phyloP scores from a whole-genome alignment of 371 early-diverging fungal species.

The Mortierella sp. region DNA sequence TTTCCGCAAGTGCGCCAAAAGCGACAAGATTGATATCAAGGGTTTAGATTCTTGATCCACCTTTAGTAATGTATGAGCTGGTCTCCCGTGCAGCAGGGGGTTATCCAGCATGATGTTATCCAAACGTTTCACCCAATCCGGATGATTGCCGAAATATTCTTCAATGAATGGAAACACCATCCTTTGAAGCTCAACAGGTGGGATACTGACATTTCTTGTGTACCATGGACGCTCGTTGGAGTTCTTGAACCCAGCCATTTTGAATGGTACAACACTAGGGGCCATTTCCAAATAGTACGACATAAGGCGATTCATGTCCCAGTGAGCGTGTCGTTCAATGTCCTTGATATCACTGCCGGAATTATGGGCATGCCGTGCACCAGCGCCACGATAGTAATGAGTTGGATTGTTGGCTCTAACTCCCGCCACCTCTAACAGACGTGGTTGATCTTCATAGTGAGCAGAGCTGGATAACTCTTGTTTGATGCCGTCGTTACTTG shows the following conservation, averaged over 20 bases:
- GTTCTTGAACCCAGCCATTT: slow-evolving; percentile 10
- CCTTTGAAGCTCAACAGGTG: slow-evolving; percentile 16
- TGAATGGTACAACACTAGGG: not conserved
- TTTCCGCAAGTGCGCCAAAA: slow-evolving; percentile 16
- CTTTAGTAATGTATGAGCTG: no score
- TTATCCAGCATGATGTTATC: slow-evolving; percentile 16
- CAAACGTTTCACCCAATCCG: slow-evolving; percentile 8
- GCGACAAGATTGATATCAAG: not conserved
- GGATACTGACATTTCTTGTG: not conserved
- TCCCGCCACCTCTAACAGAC: not conserved
- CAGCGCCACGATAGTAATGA: slow-evolving; percentile 11
- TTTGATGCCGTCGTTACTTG: not conserved
- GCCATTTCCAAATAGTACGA: slow-evolving; percentile 1
- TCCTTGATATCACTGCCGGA: slow-evolving; percentile 1
- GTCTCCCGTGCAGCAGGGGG: no score
- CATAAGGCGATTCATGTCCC: slow-evolving; percentile 10
- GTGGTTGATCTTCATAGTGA: slow-evolving; percentile 4
- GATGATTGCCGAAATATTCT: not conserved
- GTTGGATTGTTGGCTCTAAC: slow-evolving; percentile 1
- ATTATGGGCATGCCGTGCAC: slow-evolving; percentile 9
- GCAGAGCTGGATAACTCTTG: slow-evolving; percentile 2
- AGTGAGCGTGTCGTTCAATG: slow-evolving; percentile 3
- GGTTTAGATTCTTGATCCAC: no score
- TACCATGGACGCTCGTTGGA: not conserved
- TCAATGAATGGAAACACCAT: slow-evolving; percentile 14